These are phyloP conservation scores for Aquilaria sinensis DNA, from an alignment of 345 rosid genomes.

Conservation along the genomic window DNA sequence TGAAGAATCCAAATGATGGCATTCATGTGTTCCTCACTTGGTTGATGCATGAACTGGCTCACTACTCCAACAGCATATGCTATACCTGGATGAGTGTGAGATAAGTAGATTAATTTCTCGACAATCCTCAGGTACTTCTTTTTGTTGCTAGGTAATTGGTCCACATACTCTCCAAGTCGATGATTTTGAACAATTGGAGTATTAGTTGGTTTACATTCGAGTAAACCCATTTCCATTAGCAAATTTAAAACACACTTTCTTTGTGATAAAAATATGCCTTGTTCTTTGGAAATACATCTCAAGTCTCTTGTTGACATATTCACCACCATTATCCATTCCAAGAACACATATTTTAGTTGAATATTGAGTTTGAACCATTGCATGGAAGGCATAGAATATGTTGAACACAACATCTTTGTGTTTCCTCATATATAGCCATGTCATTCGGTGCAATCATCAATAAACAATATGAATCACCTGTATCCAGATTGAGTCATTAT, in stretches of 20 bases:
- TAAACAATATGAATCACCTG: neutral
- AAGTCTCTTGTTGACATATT: neutral
- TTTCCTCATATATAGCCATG: slow-evolving; percentile 1
- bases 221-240: too few species aligned
- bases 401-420: neutral
- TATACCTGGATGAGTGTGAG: neutral
- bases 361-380: too few species aligned
- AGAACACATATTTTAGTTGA: neutral
- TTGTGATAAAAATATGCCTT: too few species aligned
- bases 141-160: neutral
- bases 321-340: slow-evolving; percentile 1
- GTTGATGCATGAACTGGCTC: slow-evolving; percentile 1
- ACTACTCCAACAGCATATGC: slow-evolving; percentile 2
- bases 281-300: neutral
- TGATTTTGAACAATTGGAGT: neutral
- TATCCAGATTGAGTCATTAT: neutral
- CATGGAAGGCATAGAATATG: neutral
- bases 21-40: neutral
- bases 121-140: neutral
- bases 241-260: too few species aligned
- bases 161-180: neutral
- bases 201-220: neutral
- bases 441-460: slow-evolving; percentile 9
- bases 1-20: neutral
- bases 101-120: neutral